Percentiles rank a stretch among this genome's conserved stretches.
Conservation (phyloP, 2,329 filamentous ascomycete genomes). For the Rhinocladiella similis region DNA sequence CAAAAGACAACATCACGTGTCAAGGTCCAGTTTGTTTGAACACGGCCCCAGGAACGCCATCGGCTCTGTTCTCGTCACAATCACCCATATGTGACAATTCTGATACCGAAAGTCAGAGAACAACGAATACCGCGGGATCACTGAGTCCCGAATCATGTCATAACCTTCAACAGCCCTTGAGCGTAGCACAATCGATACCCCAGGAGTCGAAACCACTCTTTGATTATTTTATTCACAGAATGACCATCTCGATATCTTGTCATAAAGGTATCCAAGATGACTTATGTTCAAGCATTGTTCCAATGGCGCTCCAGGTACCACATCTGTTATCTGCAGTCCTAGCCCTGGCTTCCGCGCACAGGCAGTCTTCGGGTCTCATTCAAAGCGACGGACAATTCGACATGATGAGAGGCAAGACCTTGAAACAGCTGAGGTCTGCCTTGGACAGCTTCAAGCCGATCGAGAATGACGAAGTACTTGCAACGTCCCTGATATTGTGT, state of each 20-base stretch:
- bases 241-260: slow-evolving; percentile 34
- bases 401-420: slow-evolving; percentile 5
- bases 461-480: slow-evolving; percentile 12
- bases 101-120: too few relatives aligned
- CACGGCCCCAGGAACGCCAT: too few relatives aligned
- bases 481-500: slow-evolving; percentile 11
- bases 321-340: slow-evolving; percentile 25
- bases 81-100: too few relatives aligned
- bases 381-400: slow-evolving; percentile 30
- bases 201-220: slow-evolving; percentile 15
- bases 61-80: too few relatives aligned
- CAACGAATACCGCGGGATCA: too few relatives aligned
- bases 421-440: slow-evolving; percentile 9
- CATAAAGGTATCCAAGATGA: slow-evolving; percentile 27
- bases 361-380: slow-evolving; percentile 40
- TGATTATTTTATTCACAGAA: slow-evolving; percentile 38
- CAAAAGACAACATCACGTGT: too few relatives aligned
- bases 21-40: too few relatives aligned
- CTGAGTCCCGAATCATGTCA: too few relatives aligned
- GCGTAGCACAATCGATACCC: background rate
- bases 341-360: slow-evolving; percentile 27
- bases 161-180: background rate
- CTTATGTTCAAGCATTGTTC: slow-evolving; percentile 26
- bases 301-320: slow-evolving; percentile 27
- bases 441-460: slow-evolving; percentile 2